Conservation (phyloP, 129 eudicot genomes). For the Logfia minima region DNA sequence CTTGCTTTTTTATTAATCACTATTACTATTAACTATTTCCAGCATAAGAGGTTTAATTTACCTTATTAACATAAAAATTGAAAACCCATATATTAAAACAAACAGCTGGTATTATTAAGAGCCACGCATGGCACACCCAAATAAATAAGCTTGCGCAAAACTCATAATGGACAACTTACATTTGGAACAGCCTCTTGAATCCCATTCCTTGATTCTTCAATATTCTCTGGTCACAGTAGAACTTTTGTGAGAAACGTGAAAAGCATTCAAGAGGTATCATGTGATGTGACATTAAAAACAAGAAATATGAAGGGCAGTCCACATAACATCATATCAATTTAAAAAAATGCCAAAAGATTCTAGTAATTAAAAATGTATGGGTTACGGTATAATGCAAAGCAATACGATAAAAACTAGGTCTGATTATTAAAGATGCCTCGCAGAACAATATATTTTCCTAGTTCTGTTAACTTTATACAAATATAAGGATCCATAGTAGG, state of each 20-base stretch:
- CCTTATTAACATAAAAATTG: not conserved
- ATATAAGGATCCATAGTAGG: not conserved
- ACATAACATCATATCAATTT: not conserved
- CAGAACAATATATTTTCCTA: not conserved
- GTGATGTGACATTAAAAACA: not conserved
- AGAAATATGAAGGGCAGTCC: not conserved
- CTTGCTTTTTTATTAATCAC: not conserved
- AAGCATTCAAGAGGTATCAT: not conserved
- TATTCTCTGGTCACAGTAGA: slow-evolving; percentile 42
- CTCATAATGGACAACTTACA: slow-evolving; percentile 42
- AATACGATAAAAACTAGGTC: not conserved
- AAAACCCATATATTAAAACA: not conserved
- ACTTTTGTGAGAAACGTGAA: slow-evolving; percentile 7
- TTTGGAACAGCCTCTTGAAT: slow-evolving; percentile 34
- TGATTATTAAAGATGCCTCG: not conserved
- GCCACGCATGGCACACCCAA: not conserved
- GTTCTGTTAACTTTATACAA: not conserved
- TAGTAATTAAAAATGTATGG: not conserved
- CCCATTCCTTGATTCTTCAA: slow-evolving; percentile 37
- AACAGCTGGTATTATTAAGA: not conserved
- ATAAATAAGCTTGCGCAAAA: not conserved
- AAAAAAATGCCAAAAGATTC: not conserved
- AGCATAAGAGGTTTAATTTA: not conserved
- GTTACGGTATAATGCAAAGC: not conserved
- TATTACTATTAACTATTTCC: not conserved